A percentile compares a stretch with the other conserved stretches of the same genome.
These are phyloP conservation scores for Sporothrix mexicana DNA, from an alignment of 2,329 filamentous ascomycete genomes.

Conservation along the genomic window DNA sequence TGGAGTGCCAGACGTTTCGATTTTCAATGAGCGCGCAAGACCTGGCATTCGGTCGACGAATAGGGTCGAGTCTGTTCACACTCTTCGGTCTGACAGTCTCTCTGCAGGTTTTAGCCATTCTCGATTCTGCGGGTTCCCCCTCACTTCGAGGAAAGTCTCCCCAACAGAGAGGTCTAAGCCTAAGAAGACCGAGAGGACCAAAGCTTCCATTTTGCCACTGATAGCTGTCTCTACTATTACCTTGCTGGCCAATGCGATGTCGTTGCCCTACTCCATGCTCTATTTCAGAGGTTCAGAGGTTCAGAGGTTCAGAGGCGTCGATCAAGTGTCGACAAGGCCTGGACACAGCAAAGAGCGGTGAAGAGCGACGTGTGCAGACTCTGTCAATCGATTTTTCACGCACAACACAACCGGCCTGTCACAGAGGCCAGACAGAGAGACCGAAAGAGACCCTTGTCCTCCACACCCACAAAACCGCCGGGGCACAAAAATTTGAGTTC, in stretches of 20 bases:
- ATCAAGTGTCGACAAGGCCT: not conserved
- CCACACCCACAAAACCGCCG: not conserved
- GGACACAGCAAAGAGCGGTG: slow-evolving; percentile 15
- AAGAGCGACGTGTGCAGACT: not conserved
- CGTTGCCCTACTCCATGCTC: slow-evolving; percentile 4
- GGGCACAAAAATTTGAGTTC: not conserved
- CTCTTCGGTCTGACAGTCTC: too few species aligned
- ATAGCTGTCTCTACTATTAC: slow-evolving; percentile 8
- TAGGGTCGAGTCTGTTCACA: not conserved
- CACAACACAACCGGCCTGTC: slow-evolving; percentile 1
- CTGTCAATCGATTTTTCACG: not conserved
- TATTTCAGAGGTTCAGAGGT: too few species aligned
- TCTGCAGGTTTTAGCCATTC: not conserved
- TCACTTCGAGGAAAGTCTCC: not conserved
- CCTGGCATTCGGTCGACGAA: not conserved
- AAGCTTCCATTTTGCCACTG: slow-evolving; percentile 14
- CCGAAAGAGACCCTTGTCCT: too few species aligned
- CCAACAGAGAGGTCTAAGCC: too few species aligned
- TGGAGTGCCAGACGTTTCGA: too few species aligned
- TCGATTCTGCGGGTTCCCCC: not conserved
- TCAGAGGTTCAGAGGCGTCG: not conserved
- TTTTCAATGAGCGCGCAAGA: not conserved
- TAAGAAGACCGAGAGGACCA: too few species aligned
- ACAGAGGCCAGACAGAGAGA: too few species aligned
- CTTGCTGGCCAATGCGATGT: not conserved